phyloP scores from a whole-genome alignment of 2,329 filamentous ascomycete genomes.

The Ophiobolus disseminans region DNA sequence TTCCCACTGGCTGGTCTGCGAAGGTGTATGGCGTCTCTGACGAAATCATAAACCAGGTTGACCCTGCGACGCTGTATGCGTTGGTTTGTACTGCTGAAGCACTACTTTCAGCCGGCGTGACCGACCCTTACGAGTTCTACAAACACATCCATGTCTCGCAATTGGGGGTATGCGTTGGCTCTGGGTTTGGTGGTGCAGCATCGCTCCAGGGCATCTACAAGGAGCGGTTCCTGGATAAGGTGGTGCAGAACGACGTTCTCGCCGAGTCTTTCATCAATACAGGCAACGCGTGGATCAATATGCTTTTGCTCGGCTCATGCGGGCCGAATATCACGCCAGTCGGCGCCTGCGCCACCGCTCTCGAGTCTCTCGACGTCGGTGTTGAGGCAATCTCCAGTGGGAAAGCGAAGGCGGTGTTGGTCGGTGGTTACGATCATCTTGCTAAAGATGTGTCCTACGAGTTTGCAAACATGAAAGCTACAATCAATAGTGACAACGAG shows the following conservation, averaged over 20 bases:
- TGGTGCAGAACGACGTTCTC: conserved; percentile 96
- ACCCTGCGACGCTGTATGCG: conserved; percentile 93
- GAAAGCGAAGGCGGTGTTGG: conserved; percentile 95
- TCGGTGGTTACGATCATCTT: conserved; percentile 99
- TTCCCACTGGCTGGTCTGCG: conserved; percentile 96
- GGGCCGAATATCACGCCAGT: conserved; percentile 98
- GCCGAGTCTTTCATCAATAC: conserved; percentile 99
- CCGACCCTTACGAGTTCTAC: conserved; percentile 99
- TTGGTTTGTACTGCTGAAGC: conserved; percentile 93
- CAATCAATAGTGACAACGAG: conserved; percentile 96
- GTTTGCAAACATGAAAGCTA: conserved; percentile 99
- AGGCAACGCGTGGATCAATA: conserved; percentile 99
- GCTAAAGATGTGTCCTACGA: conserved; percentile 99
- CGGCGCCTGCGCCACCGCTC: conserved; percentile 94
- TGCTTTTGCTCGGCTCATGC: conserved; percentile 95
- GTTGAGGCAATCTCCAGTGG: conserved; percentile 98
- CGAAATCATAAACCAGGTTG: conserved; percentile 96
- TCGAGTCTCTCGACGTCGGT: conserved; percentile 96
- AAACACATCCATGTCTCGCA: conserved; percentile 98
- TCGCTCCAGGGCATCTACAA: conserved; percentile 98
- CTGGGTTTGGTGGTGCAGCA: conserved; percentile 92
- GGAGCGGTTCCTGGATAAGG: conserved; percentile 94
- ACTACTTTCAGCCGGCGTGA: conserved; percentile 90
- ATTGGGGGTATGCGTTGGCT: conserved; percentile 97
- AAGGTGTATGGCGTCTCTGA: conserved; percentile 96